Evolutionary conservation across 1,139 yeast species (phyloP), one percentile per base, ranked within the genome.

Genomic region (Wickerhamomyces sp.): DNA sequence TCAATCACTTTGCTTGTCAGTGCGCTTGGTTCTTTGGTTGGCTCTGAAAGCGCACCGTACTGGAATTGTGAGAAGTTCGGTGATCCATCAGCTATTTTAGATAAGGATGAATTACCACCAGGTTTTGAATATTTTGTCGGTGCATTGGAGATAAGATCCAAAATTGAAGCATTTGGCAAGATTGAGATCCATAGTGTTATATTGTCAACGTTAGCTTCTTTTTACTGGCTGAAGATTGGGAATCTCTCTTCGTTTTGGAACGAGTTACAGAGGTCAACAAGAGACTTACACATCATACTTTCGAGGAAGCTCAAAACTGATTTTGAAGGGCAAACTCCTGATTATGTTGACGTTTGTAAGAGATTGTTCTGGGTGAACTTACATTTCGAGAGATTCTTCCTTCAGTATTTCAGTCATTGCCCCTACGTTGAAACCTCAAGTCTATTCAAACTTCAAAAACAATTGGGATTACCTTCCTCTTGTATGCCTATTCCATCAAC

Each of bases 181-280:
- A 4, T 15, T 3, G 16, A 26, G 14, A 20, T 30, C 13, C 16
- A 22, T 10, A 25, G 13, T 14, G 13, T 26, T 2, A 16, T 29
- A 7, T 7, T 29, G 11, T 28, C 32, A 10, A 21, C 24, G 2
- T 17, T 33, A 16, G 3, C 37, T 6, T 14, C 33, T 8, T 18
- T 21, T 15, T 33, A 30, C 16, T 29, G 26, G 13, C 13, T 33
- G 12, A 33, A 33, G 23, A 30, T 28, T 11, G 37, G 37, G 6
- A 26, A 33, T 23, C 17, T 33, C n/a, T 15, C 24, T 3, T 20
- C 30, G 4, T 33, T 33, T 23, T 30, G 37, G 33, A 30, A 30
- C 22, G 33, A 33, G n/a, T 10, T 33, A 4, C 26, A 25, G 16
- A 26, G 18, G 10, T 25, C 37, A 17, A 22, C 17, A 13, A 25